phyloP scores from a whole-genome alignment of 805 yeast genomes.

The Cyberlindnera euphorbiae region DNA sequence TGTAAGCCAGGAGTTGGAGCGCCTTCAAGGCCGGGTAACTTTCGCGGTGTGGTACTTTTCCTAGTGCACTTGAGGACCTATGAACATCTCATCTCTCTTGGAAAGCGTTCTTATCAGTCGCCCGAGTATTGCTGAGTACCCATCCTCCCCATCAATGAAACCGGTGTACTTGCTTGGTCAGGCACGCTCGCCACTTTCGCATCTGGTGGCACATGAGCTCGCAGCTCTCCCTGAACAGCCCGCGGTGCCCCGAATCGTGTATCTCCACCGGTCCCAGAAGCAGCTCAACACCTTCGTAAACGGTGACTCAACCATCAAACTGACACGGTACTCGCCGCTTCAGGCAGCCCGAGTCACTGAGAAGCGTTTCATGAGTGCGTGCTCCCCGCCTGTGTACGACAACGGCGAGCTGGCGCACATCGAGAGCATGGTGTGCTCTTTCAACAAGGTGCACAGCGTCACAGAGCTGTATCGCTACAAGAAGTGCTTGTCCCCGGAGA shows the following conservation, averaged over 20 bases:
- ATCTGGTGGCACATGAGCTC: constrained; percentile 35
- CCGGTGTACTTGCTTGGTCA: constrained; percentile 40
- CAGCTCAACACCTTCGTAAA: constrained; percentile 37
- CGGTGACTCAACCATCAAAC: constrained; percentile 35
- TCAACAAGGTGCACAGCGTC: constrained; percentile 13
- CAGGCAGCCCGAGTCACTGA: constrained; percentile 4
- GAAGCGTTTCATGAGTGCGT: constrained; percentile 21
- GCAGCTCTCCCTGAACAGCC: constrained; percentile 35
- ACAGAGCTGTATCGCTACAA: constrained; percentile 17
- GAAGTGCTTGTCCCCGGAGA: constrained; percentile 28
- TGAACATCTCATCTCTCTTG: background rate
- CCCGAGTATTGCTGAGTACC: no score
- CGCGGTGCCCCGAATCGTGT: constrained; percentile 34
- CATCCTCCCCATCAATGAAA: constrained; percentile 1
- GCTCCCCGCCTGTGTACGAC: constrained; percentile 22
- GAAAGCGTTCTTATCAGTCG: no score
- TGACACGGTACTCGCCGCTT: constrained; percentile 7
- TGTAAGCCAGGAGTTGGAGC: no score
- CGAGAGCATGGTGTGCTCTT: constrained; percentile 18
- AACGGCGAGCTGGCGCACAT: constrained; percentile 19
- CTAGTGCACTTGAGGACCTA: no score
- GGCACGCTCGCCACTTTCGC: constrained; percentile 34
- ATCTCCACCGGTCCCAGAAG: constrained; percentile 39
- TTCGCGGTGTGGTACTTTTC: no score
- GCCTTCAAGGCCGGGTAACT: no score